Conservation (phyloP, 306 rosid genomes). For the Quillaja saponaria region DNA sequence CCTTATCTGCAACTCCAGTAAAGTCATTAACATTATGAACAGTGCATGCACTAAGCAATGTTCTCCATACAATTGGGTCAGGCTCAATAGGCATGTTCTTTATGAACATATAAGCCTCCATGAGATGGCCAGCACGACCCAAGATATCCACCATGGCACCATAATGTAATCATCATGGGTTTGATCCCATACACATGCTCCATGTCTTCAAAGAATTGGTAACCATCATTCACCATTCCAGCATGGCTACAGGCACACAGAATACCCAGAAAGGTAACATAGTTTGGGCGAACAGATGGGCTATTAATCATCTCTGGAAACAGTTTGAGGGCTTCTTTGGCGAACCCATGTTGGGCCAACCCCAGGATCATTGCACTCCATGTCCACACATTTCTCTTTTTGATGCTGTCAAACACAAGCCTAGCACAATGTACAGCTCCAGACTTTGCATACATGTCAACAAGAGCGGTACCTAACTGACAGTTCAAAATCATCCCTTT, state of each 20-base stretch:
- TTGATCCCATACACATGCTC: slow-evolving; percentile 61
- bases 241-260: slow-evolving; percentile 91
- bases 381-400: slow-evolving; percentile 78
- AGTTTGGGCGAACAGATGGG: slow-evolving; percentile 58
- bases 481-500: slow-evolving; percentile 64
- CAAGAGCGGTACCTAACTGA: slow-evolving; percentile 76
- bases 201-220: slow-evolving; percentile 63
- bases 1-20: slow-evolving; percentile 55
- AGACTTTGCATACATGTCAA: slow-evolving; percentile 85
- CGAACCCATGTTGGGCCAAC: slow-evolving; percentile 83
- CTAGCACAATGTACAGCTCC: slow-evolving; percentile 63
- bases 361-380: slow-evolving; percentile 96
- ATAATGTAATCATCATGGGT: slow-evolving; percentile 72
- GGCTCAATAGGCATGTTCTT: slow-evolving; percentile 65
- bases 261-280: slow-evolving; percentile 80
- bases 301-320: slow-evolving; percentile 46
- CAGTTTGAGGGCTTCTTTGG: slow-evolving; percentile 64
- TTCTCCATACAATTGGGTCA: slow-evolving; percentile 74
- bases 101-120: slow-evolving; percentile 69
- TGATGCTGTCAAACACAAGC: slow-evolving; percentile 57
- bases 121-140: slow-evolving; percentile 69
- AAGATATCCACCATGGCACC: slow-evolving; percentile 85
- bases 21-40: slow-evolving; percentile 47
- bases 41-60: slow-evolving; percentile 74
- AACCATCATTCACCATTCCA: slow-evolving; percentile 68